These are phyloP conservation scores for Cinchona pubescens DNA, from an alignment of 257 asterid species.

Conservation along the genomic window DNA sequence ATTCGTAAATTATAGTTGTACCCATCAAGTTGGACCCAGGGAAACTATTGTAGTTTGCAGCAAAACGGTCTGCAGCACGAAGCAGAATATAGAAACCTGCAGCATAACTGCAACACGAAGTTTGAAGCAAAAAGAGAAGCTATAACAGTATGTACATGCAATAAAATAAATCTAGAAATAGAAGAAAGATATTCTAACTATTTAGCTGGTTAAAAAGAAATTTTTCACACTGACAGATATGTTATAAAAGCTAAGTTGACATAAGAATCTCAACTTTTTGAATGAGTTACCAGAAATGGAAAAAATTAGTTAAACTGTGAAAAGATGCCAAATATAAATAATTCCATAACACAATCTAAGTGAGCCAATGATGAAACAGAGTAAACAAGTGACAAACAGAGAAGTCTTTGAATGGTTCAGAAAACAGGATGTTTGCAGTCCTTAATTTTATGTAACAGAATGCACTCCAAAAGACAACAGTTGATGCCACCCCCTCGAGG, in stretches of 20 bases:
- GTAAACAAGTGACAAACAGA: too few species aligned
- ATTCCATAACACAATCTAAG: too few species aligned
- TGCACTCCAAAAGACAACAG: too few species aligned
- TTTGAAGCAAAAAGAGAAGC: constrained; percentile 7
- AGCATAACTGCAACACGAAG: constrained; percentile 55
- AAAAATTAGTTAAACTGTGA: too few species aligned
- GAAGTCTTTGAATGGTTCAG: too few species aligned
- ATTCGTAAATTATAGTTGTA: constrained; percentile 26
- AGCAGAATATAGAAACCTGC: constrained; percentile 84
- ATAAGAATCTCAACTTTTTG: background rate
- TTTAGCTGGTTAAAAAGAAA: background rate
- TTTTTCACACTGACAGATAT: background rate
- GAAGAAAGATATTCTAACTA: background rate
- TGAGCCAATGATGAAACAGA: background rate
- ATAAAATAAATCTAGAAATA: constrained; percentile 15
- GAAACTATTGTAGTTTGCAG: constrained; percentile 74
- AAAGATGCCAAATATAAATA: too few species aligned
- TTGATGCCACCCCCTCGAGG: background rate
- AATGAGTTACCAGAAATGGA: background rate
- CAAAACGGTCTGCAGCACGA: constrained; percentile 89
- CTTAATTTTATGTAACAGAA: too few species aligned
- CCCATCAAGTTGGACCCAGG: constrained; percentile 98
- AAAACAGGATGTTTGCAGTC: too few species aligned
- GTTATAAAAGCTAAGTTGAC: background rate
- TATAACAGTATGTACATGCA: constrained; percentile 18